Evolutionary conservation across 192 early-diverging fungal genomes (phyloP).

Genomic region (Rhizophagus prolifer): DNA sequence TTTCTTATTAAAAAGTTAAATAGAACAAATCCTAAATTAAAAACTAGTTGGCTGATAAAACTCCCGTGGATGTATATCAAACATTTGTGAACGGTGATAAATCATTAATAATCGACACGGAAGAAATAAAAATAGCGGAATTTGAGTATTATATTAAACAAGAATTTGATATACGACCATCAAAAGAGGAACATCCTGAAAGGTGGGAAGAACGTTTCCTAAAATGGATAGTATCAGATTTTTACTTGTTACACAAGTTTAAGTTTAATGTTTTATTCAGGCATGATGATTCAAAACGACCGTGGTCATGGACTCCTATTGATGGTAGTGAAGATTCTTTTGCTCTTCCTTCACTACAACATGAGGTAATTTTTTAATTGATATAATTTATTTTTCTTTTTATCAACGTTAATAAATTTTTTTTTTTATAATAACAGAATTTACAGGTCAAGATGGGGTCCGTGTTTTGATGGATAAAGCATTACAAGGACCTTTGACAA

Average conservation of each 20-base stretch:
- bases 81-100: constrained; percentile 7
- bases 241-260: background rate
- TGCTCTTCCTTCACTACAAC: background rate
- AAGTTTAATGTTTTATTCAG: background rate
- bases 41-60: constrained; percentile 23
- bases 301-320: background rate
- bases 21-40: background rate
- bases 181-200: background rate
- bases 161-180: constrained; percentile 21
- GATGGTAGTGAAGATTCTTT: background rate
- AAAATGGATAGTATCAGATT: background rate
- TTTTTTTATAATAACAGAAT: constrained; percentile 8
- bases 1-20: background rate
- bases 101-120: background rate
- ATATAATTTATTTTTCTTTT: background rate
- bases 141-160: constrained; percentile 23
- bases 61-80: constrained; percentile 4
- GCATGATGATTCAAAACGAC: background rate
- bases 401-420: background rate
- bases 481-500: constrained; percentile 14
- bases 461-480: constrained; percentile 20
- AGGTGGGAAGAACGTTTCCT: background rate
- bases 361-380: background rate
- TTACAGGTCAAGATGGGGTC: constrained; percentile 1
- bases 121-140: constrained; percentile 23